A percentile compares a stretch with the other conserved stretches of the same genome.
These are phyloP conservation scores for Zygnema circumcarinatum DNA, from an alignment of 139 green algal genomes.

Conservation along the genomic window DNA sequence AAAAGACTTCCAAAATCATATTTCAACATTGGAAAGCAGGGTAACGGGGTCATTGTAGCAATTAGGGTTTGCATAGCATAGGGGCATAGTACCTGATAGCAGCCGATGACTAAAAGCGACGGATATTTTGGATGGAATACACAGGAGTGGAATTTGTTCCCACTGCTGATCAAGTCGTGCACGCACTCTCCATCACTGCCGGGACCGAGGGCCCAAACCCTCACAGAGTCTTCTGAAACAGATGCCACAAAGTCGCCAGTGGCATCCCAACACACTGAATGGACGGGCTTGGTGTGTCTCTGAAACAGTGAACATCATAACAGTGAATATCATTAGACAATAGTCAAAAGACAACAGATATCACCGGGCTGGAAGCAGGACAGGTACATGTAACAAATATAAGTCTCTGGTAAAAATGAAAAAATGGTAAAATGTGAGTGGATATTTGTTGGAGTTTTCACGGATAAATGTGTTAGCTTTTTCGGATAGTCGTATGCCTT, in stretches of 20 bases:
- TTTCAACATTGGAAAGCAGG: too few relatives aligned
- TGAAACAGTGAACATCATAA: constrained; percentile 7
- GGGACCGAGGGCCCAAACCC: constrained; percentile 51
- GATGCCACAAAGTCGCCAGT: constrained; percentile 53
- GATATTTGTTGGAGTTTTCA: too few relatives aligned
- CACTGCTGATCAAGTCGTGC: constrained; percentile 60
- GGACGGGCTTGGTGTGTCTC: constrained; percentile 56
- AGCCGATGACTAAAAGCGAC: constrained; percentile 57
- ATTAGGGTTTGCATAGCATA: too few relatives aligned
- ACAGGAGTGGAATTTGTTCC: constrained; percentile 63
- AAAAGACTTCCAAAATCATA: too few relatives aligned
- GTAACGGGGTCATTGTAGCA: too few relatives aligned
- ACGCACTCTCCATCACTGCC: constrained; percentile 52
- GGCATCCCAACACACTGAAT: constrained; percentile 59
- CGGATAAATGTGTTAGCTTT: too few relatives aligned
- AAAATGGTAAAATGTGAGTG: too few relatives aligned
- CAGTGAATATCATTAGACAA: constrained; percentile 37
- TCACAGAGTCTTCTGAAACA: constrained; percentile 50
- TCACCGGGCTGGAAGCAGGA: too few relatives aligned
- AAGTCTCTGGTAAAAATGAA: too few relatives aligned
- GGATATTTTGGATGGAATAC: constrained; percentile 61
- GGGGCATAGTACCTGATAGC: constrained; percentile 62
- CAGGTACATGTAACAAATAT: too few relatives aligned
- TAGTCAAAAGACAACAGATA: constrained; percentile 5
- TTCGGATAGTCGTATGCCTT: too few relatives aligned